phyloP scores from a whole-genome alignment of 768 basidiomycete genomes.

The Hortiboletus flavorubellus region DNA sequence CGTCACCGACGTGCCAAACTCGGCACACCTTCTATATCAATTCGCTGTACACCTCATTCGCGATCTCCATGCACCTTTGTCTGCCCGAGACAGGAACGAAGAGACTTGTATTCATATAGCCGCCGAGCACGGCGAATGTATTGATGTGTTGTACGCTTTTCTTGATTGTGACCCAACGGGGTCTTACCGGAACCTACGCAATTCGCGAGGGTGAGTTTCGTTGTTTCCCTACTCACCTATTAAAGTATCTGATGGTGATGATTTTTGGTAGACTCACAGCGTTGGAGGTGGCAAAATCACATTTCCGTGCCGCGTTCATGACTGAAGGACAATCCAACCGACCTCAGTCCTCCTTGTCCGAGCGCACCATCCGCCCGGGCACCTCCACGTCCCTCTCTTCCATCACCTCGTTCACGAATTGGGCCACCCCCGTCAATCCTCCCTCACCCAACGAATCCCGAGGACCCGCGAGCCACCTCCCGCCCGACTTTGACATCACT shows the following conservation, averaged over 20 bases:
- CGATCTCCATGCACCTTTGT: slow-evolving; percentile 66
- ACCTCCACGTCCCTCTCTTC: slow-evolving; percentile 44
- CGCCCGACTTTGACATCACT: slow-evolving; percentile 44
- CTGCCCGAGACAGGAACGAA: slow-evolving; percentile 59
- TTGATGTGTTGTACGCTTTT: slow-evolving; percentile 59
- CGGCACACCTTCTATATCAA: slow-evolving; percentile 43
- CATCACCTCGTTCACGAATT: slow-evolving; percentile 44
- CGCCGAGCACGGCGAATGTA: slow-evolving; percentile 67
- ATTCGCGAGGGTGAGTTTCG: slow-evolving; percentile 62
- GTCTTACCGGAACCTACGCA: slow-evolving; percentile 55
- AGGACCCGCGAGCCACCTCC: slow-evolving; percentile 35
- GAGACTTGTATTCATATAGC: slow-evolving; percentile 82
- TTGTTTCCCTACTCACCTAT: neutral
- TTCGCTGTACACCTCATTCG: slow-evolving; percentile 66
- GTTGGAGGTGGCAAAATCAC: slow-evolving; percentile 62
- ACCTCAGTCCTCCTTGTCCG: slow-evolving; percentile 52
- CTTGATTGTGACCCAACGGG: slow-evolving; percentile 62
- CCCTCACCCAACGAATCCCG: slow-evolving; percentile 23
- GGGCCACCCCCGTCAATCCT: slow-evolving; percentile 17
- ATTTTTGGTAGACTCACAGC: slow-evolving; percentile 45
- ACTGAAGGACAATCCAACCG: slow-evolving; percentile 45
- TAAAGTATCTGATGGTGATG: neutral
- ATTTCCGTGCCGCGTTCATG: slow-evolving; percentile 62
- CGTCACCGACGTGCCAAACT: slow-evolving; percentile 33
- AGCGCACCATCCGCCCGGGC: slow-evolving; percentile 49